Percentiles rank a stretch among this genome's conserved stretches.
These are phyloP conservation scores for Dovyalis caffra DNA, from an alignment of 345 rosid species.

Conservation along the genomic window DNA sequence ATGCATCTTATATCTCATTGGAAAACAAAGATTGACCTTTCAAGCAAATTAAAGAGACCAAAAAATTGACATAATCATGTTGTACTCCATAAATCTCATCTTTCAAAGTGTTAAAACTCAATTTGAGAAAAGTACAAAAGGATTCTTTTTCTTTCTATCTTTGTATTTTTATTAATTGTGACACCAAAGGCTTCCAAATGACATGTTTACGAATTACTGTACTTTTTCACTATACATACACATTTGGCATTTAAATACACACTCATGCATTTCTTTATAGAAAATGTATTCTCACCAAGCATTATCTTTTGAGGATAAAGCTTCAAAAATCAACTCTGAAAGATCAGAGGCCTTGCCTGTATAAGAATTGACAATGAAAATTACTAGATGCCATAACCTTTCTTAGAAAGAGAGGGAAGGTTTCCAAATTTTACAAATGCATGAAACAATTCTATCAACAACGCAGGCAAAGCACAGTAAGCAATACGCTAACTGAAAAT, in stretches of 20 bases:
- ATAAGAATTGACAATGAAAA: background rate
- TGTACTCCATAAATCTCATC: background rate
- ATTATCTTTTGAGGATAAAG: constrained; percentile 60
- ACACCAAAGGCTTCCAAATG: background rate
- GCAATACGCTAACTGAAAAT: background rate
- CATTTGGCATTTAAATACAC: background rate
- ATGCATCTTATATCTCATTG: background rate
- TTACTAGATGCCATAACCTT: background rate
- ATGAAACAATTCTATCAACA: background rate
- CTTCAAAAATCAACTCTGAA: constrained; percentile 70
- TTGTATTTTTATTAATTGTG: background rate
- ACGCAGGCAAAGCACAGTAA: background rate
- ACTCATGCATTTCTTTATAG: background rate
- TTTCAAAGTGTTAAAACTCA: background rate
- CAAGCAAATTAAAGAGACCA: background rate
- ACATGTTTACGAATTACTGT: background rate
- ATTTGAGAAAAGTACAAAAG: background rate
- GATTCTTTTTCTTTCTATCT: background rate
- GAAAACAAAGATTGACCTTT: background rate
- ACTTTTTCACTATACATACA: background rate
- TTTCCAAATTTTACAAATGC: background rate
- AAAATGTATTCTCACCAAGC: constrained; percentile 61
- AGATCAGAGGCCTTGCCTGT: constrained; percentile 48
- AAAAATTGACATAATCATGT: background rate
- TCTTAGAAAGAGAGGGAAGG: constrained; percentile 2